Evolutionary conservation across 495 filamentous ascomycete species (phyloP).

Genomic region (Daldinia loculata): DNA sequence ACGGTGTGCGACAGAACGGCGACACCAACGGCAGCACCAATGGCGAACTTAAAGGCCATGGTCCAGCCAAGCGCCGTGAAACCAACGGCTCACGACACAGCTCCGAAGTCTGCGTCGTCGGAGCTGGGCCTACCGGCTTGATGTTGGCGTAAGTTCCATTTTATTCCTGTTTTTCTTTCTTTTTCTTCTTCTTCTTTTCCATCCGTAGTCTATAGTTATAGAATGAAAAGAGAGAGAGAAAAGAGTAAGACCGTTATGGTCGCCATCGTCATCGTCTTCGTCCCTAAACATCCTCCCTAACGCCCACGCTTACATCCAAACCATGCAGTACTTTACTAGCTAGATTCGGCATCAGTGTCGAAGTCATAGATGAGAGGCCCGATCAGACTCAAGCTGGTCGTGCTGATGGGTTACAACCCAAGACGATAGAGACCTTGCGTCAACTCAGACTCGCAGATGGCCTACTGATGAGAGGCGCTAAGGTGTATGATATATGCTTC

Average conservation of each 20-base stretch:
- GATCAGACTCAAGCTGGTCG: conserved; percentile 69
- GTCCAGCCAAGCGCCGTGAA: conserved; percentile 42
- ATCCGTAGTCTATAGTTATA: conserved; percentile 5
- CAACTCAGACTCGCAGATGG: conserved; percentile 73
- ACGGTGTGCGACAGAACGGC: conserved; percentile 41
- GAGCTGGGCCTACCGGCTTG: conserved; percentile 74
- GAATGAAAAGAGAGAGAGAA: not conserved
- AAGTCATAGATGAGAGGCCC: conserved; percentile 69
- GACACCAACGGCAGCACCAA: conserved; percentile 39
- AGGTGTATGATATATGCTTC: conserved; percentile 75
- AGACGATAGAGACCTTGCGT: conserved; percentile 71
- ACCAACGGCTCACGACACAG: conserved; percentile 45
- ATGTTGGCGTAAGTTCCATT: conserved; percentile 68
- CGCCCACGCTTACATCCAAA: conserved; percentile 26
- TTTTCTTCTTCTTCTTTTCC: not conserved
- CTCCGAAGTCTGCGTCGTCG: conserved; percentile 70
- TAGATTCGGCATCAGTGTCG: conserved; percentile 68
- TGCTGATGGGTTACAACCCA: conserved; percentile 76
- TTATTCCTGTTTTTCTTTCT: not conserved
- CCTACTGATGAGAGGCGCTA: conserved; percentile 67
- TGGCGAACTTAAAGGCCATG: conserved; percentile 34
- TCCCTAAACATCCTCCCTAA: not conserved
- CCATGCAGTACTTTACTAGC: conserved; percentile 65
- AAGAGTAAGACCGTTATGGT: not conserved
- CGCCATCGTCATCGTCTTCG: not conserved